A percentile compares a stretch with the other conserved stretches of the same genome.
Evolutionary conservation across 2,329 filamentous ascomycete genomes (phyloP).

Genomic region (Verticillium nubilum): DNA sequence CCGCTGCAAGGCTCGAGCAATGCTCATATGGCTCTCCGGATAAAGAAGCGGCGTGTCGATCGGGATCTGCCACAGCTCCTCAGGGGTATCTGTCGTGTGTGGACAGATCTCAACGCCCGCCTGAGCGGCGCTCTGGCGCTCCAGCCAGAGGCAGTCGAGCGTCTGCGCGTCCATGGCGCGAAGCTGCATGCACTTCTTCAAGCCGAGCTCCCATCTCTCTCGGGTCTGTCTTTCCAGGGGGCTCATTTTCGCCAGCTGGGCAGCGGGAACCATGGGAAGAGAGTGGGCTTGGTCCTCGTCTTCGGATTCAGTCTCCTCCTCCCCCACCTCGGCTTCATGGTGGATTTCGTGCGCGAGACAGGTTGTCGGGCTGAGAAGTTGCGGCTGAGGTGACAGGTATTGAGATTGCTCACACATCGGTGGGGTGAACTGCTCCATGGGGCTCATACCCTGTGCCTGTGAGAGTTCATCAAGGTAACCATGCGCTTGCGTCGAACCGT

Average conservation of each 20-base stretch:
- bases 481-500: background rate
- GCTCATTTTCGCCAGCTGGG: background rate
- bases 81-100: background rate
- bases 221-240: background rate
- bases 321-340: background rate
- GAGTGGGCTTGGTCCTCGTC: background rate
- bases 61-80: background rate
- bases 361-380: no score
- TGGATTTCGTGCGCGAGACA: background rate
- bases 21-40: background rate
- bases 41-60: background rate
- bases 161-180: background rate
- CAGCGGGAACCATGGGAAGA: background rate
- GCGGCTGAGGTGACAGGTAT: no score
- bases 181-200: background rate
- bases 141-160: background rate
- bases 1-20: background rate
- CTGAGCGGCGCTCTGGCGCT: background rate
- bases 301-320: background rate
- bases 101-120: background rate
- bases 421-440: no score
- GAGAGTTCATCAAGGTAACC: no score
- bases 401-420: no score
- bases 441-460: no score
- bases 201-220: background rate